phyloP scores from a whole-genome alignment of 306 rosid species.

The Malus asiatica region DNA sequence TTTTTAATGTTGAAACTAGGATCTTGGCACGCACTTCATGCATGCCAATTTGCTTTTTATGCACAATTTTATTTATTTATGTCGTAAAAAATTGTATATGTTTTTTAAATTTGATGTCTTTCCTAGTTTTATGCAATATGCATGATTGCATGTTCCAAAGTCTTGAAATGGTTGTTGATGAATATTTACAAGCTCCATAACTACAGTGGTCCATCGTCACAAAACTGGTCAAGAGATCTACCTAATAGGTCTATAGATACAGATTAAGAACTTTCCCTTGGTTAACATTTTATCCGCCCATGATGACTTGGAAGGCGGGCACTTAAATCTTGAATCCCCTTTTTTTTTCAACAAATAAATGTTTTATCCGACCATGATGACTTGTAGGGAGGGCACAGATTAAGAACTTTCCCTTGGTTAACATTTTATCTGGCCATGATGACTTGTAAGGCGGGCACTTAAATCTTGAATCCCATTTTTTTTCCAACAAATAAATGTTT shows the following conservation, averaged over 20 bases:
- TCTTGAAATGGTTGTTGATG: neutral
- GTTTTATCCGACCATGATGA: neutral
- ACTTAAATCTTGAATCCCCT: neutral
- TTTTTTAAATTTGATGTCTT: neutral
- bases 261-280: neutral
- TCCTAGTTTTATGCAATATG: neutral
- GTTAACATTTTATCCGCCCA: neutral
- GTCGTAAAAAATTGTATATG: neutral
- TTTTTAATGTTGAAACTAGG: neutral
- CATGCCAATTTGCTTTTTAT: neutral
- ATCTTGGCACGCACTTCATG: too few species aligned
- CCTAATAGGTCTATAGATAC: neutral
- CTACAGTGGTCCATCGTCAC: neutral
- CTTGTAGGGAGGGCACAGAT: neutral
- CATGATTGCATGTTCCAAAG: neutral
- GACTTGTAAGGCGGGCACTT: neutral
- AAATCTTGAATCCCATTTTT: neutral
- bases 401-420: neutral
- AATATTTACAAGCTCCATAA: neutral
- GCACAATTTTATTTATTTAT: too few species aligned
- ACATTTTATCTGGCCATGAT: neutral
- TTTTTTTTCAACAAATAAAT: too few species aligned
- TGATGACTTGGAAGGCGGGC: neutral
- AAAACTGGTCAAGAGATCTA: neutral
- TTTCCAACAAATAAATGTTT: neutral